These are phyloP conservation scores for Mariannaea sp. DNA, from an alignment of 2,329 filamentous ascomycete species.

Conservation along the genomic window DNA sequence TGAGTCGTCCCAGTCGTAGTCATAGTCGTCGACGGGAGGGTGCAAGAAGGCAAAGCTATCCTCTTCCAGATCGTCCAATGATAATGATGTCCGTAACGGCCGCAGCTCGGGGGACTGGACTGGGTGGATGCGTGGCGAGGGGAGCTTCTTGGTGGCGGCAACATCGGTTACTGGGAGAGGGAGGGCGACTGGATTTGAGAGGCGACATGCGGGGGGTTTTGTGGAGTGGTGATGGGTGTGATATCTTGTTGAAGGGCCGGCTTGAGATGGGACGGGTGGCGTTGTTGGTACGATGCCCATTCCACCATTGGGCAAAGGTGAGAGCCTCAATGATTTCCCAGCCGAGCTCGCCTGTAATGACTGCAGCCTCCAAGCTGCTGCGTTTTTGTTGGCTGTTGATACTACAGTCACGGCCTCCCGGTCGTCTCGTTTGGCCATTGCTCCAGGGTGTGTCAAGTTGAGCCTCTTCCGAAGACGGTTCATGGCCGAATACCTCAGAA, in stretches of 20 bases:
- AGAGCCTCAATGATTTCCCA: conserved; percentile 26
- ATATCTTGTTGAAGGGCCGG: conserved; percentile 11
- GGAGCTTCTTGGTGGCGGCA: conserved; percentile 35
- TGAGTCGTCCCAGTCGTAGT: conserved; percentile 43
- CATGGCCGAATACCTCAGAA: conserved; percentile 69
- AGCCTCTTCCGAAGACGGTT: conserved; percentile 61
- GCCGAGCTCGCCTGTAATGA: conserved; percentile 29
- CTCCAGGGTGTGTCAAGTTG: conserved; percentile 37
- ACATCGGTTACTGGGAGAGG: conserved; percentile 37
- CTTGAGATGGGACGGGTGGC: conserved; percentile 13
- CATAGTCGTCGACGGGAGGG: conserved; percentile 47
- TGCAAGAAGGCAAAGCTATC: conserved; percentile 56
- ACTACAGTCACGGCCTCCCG: conserved; percentile 30
- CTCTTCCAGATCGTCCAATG: conserved; percentile 46
- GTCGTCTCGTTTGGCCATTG: conserved; percentile 39
- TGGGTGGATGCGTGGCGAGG: conserved; percentile 40
- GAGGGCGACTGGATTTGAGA: conserved; percentile 39
- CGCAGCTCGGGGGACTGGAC: conserved; percentile 44
- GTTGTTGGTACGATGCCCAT: conserved; percentile 12
- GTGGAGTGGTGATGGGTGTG: conserved; percentile 10
- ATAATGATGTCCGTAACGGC: conserved; percentile 26
- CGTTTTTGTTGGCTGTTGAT: conserved; percentile 30
- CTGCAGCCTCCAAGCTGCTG: conserved; percentile 29
- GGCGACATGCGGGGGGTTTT: conserved; percentile 33
- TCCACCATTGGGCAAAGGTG: conserved; percentile 14